Conservation (phyloP, 78 protist species). For the Tieghemostelium lacteum region DNA sequence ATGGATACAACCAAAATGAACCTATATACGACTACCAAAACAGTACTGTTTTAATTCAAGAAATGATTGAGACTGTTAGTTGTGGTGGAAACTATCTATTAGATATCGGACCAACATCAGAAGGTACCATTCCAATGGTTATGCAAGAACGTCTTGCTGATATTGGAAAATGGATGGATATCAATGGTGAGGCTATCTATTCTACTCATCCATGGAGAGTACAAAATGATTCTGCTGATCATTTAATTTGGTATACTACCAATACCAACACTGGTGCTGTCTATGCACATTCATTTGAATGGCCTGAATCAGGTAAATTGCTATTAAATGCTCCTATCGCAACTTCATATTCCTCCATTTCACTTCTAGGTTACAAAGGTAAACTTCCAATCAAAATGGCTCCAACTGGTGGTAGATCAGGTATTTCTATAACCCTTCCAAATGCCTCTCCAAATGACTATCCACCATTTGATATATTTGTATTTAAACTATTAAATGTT, state of each 20-base stretch:
- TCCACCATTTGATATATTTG: background rate
- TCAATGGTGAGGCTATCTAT: constrained; percentile 78
- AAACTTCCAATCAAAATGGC: background rate
- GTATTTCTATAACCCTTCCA: background rate
- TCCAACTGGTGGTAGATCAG: background rate
- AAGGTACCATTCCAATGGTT: constrained; percentile 52
- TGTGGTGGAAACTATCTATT: constrained; percentile 67
- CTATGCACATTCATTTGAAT: constrained; percentile 17
- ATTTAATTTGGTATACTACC: constrained; percentile 12
- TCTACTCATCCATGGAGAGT: constrained; percentile 49
- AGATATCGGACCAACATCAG: constrained; percentile 77
- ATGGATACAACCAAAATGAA: constrained; percentile 65
- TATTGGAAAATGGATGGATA: constrained; percentile 52
- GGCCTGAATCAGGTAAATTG: constrained; percentile 2
- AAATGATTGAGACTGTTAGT: constrained; percentile 21
- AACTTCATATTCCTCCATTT: background rate
- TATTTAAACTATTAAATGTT: background rate
- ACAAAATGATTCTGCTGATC: constrained; percentile 39
- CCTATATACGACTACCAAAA: background rate
- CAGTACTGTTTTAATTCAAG: constrained; percentile 22
- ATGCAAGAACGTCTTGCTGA: constrained; percentile 27
- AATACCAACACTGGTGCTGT: background rate
- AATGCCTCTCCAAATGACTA: background rate
- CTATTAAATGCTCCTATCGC: background rate
- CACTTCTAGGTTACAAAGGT: background rate